These are phyloP conservation scores for Boletus subcaerulescens DNA, from an alignment of 768 basidiomycete genomes.

Conservation along the genomic window DNA sequence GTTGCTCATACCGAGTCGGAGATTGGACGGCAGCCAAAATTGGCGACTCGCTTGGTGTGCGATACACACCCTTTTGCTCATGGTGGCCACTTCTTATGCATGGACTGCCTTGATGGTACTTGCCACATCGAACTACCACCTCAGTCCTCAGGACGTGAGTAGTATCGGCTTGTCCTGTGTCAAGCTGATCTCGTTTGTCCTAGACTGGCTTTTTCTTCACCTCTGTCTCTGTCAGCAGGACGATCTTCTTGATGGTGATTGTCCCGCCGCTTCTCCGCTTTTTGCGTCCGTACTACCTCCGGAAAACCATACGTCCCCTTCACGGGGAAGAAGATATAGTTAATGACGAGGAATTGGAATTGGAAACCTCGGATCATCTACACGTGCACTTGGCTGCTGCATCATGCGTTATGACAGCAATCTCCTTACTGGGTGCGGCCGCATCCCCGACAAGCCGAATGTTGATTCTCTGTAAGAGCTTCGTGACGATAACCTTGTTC, in stretches of 20 bases:
- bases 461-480: constrained; percentile 16
- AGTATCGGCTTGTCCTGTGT: background rate
- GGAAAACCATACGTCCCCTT: background rate
- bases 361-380: constrained; percentile 22
- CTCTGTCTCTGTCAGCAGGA: constrained; percentile 10
- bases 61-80: constrained; percentile 23
- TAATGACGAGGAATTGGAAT: background rate
- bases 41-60: constrained; percentile 33
- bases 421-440: constrained; percentile 13
- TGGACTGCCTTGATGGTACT: constrained; percentile 20
- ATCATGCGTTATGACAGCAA: constrained; percentile 15
- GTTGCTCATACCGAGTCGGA: constrained; percentile 18
- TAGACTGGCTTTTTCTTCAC: constrained; percentile 31
- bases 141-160: constrained; percentile 29
- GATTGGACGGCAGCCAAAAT: constrained; percentile 18
- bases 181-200: background rate
- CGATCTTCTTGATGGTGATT: constrained; percentile 17
- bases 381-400: constrained; percentile 27
- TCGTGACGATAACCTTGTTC: background rate
- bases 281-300: constrained; percentile 27
- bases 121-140: constrained; percentile 23
- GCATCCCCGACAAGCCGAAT: background rate
- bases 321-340: background rate
- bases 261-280: constrained; percentile 24
- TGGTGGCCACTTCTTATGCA: constrained; percentile 13